Percentiles rank a stretch among this genome's conserved stretches.
Conservation (phyloP, 2,329 filamentous ascomycete genomes). For the Fusarium torulosum region DNA sequence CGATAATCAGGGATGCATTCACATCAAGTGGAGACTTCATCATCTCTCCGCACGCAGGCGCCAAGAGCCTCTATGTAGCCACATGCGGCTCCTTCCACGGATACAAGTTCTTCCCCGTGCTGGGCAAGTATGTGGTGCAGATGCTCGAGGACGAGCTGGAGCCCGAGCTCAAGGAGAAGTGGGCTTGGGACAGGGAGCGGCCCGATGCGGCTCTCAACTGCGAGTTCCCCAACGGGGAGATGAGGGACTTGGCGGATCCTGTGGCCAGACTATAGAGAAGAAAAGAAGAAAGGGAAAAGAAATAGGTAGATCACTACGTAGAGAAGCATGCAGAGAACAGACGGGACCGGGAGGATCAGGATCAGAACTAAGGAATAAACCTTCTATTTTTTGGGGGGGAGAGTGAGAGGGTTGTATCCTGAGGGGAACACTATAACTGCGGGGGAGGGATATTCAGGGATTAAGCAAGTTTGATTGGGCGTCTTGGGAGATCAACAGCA, state of each 20-base stretch:
- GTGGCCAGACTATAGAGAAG: conserved; percentile 48
- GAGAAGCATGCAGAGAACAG: conserved; percentile 22
- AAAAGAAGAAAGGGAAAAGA: not conserved
- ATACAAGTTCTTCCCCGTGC: conserved; percentile 75
- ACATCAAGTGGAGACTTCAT: conserved; percentile 72
- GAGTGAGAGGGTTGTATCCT: conserved; percentile 14
- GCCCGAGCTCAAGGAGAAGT: conserved; percentile 59
- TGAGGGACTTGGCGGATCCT: conserved; percentile 62
- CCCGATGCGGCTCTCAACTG: conserved; percentile 65
- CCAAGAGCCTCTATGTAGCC: conserved; percentile 68
- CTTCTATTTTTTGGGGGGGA: not conserved
- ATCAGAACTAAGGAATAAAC: conserved; percentile 14
- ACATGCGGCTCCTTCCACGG: conserved; percentile 76
- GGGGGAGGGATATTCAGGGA: conserved; percentile 22
- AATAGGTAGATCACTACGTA: conserved; percentile 6
- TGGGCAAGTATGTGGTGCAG: conserved; percentile 72
- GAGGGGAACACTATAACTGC: conserved; percentile 27
- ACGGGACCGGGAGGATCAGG: not conserved
- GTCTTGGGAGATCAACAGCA: conserved; percentile 2
- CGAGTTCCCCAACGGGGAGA: conserved; percentile 69
- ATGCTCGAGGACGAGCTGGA: conserved; percentile 63
- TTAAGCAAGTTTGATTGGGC: conserved; percentile 23
- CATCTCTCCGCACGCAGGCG: conserved; percentile 67
- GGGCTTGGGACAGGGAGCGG: conserved; percentile 71
- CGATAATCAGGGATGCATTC: conserved; percentile 70